Percentiles rank a stretch among this genome's conserved stretches.
Evolutionary conservation across 2,329 filamentous ascomycete genomes (phyloP).

Genomic region (Zymoseptoria passerinii): DNA sequence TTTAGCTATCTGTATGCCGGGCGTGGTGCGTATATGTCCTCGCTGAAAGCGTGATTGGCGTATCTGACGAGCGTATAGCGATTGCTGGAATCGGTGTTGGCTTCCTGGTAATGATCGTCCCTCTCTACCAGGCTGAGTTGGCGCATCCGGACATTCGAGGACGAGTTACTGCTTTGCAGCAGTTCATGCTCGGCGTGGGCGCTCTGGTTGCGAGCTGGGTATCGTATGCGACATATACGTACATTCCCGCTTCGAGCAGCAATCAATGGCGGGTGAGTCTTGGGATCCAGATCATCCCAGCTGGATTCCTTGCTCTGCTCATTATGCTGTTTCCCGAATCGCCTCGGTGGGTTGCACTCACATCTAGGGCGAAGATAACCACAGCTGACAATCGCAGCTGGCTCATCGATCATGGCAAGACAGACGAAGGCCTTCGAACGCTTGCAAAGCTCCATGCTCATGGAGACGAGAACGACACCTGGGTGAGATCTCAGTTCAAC

Average conservation of each 20-base stretch:
- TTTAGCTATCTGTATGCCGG: conserved; percentile 61
- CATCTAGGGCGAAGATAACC: too few relatives aligned
- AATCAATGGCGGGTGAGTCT: conserved; percentile 56
- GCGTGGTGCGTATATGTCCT: conserved; percentile 32
- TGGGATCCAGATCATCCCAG: conserved; percentile 64
- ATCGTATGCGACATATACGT: conserved; percentile 53
- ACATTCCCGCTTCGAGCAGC: conserved; percentile 39
- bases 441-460: conserved; percentile 63
- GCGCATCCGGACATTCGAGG: conserved; percentile 72
- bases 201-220: conserved; percentile 65
- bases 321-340: conserved; percentile 66
- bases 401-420: conserved; percentile 64
- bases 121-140: conserved; percentile 71
- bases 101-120: conserved; percentile 55
- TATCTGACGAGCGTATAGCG: conserved; percentile 5
- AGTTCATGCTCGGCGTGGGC: conserved; percentile 76
- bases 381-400: conserved; percentile 38
- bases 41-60: background rate
- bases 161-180: conserved; percentile 64
- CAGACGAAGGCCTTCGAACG: conserved; percentile 56
- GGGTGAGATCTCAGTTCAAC: conserved; percentile 63
- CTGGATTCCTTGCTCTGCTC: conserved; percentile 53
- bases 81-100: conserved; percentile 44
- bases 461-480: conserved; percentile 57
- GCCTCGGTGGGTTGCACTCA: too few relatives aligned